Base-by-base conservation (phyloP, 2,329 filamentous ascomycete genomes). In the Aspergillus sojae region DNA sequence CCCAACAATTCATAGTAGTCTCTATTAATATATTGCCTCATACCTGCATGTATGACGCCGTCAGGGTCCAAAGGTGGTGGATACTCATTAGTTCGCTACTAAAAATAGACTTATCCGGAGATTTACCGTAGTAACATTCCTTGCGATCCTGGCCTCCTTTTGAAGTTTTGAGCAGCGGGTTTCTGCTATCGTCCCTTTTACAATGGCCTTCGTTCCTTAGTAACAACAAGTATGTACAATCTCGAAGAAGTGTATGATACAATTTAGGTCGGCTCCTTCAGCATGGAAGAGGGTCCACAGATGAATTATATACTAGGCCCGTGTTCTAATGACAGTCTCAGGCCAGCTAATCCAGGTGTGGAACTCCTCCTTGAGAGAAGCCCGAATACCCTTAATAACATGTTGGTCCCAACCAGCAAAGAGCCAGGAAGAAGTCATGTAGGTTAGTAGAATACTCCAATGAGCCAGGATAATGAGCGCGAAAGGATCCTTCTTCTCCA, bases 341-440 rank as follows among this genome's bases (percentile, higher is more conserved):
- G 73, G 73, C 71, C 73, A 75, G 52, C 69, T 65, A 60, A 77
- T 71, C 72, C 70, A 74, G 9, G 41, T 36, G 5, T 66, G 61
- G 58, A 68, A 71, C 2, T 67, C 68, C 0, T 7, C 21, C 0
- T 48, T 36, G 19, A 77, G 52, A 30, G 57, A 75, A 3, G 26
- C 46, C 5, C 58, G 62, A 54, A 77, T 67, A 0, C 75, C 75
- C 9, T n/a, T 30, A 0, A 78, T 45, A 7, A 78, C 72, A 74
- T 78, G 76, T 23, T 58, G 56, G 45, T 72, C 69, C 76, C 76
- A 78, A 2, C 71, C 74, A 12, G 60, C 43, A 71, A 77, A 78
- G 46, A 77, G 71, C 76, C 76, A 78, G 0, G 63, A 61, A 0
- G 66, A 64, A 11, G 68, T 58, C 75, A 78, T 76, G 57, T 71